Conservation (phyloP, 768 basidiomycete species). For the Xerocomellus intermedius region DNA sequence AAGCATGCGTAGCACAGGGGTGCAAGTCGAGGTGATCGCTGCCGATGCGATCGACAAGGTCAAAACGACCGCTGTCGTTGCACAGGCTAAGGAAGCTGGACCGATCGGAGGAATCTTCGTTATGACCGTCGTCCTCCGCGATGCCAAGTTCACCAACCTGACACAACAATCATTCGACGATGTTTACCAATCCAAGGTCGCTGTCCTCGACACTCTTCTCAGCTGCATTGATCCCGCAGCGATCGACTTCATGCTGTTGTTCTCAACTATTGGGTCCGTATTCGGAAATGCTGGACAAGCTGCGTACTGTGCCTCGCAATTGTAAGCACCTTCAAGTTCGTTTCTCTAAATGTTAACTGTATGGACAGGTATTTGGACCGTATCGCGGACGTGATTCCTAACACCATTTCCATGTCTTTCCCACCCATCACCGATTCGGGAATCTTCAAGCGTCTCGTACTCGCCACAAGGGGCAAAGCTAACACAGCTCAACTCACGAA, state of each 20-base stretch:
- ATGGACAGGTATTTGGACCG: conserved; percentile 31
- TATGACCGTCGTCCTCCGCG: conserved; percentile 36
- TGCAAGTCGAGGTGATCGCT: conserved; percentile 28
- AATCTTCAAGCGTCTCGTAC: conserved; percentile 34
- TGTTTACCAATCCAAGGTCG: conserved; percentile 23
- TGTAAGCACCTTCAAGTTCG: conserved; percentile 3
- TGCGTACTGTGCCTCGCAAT: conserved; percentile 23
- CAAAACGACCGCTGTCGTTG: conserved; percentile 25
- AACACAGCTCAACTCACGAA: conserved; percentile 30
- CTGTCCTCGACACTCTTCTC: conserved; percentile 18
- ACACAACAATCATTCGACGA: conserved; percentile 33
- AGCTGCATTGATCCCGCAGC: conserved; percentile 13
- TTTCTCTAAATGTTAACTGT: conserved; percentile 1
- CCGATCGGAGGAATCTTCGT: conserved; percentile 34
- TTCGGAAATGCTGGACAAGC: conserved; percentile 31
- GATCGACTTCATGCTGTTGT: conserved; percentile 34
- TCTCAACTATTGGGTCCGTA: conserved; percentile 35
- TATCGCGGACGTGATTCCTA: conserved; percentile 30
- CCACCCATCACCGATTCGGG: conserved; percentile 36
- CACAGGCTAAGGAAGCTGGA: conserved; percentile 20
- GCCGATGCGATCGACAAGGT: conserved; percentile 24
- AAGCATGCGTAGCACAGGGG: conserved; percentile 22
- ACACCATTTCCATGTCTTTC: conserved; percentile 34
- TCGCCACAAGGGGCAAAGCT: conserved; percentile 25
- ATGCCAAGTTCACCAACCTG: conserved; percentile 33